A percentile compares a stretch with the other conserved stretches of the same genome.
Conservation (phyloP, 345 rosid genomes). For the Lepidium sativum region DNA sequence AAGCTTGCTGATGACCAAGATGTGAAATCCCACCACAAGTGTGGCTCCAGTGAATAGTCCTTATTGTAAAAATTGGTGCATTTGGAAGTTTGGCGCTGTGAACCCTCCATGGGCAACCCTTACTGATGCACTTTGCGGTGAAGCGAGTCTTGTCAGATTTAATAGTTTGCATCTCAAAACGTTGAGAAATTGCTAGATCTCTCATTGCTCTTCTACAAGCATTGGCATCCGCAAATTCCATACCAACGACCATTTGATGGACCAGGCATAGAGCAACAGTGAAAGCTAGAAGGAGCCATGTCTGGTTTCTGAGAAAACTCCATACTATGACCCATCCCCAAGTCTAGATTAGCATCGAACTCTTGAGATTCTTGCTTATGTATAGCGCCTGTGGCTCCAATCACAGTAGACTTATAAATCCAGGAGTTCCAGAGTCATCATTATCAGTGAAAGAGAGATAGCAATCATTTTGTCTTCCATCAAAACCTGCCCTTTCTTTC, state of each 20-base stretch:
- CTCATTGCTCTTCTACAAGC: conserved; percentile 88
- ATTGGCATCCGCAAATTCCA: conserved; percentile 73
- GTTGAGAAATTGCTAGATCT: conserved; percentile 78
- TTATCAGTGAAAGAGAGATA: conserved; percentile 6
- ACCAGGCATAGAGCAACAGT: conserved; percentile 28
- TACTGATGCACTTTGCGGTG: conserved; percentile 71
- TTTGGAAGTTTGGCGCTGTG: conserved; percentile 86
- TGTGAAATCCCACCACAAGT: conserved; percentile 75
- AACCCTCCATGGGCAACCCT: conserved; percentile 91
- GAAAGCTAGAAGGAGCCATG: conserved; percentile 28
- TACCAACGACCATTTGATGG: conserved; percentile 56
- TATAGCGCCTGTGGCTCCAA: background rate
- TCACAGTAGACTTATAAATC: background rate
- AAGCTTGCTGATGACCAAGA: conserved; percentile 96
- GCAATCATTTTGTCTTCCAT: conserved; percentile 2
- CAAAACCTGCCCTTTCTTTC: conserved; percentile 9
- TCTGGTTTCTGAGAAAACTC: conserved; percentile 32
- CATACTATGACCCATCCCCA: conserved; percentile 35
- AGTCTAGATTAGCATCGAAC: conserved; percentile 22
- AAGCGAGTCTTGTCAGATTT: conserved; percentile 90
- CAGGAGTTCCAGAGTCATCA: conserved; percentile 6
- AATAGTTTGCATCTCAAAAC: conserved; percentile 80
- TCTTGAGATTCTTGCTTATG: conserved; percentile 14
- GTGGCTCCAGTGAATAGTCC: conserved; percentile 69
- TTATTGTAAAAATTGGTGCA: conserved; percentile 69